Conservation (phyloP, 768 basidiomycete species). For the Suillus placidus region DNA sequence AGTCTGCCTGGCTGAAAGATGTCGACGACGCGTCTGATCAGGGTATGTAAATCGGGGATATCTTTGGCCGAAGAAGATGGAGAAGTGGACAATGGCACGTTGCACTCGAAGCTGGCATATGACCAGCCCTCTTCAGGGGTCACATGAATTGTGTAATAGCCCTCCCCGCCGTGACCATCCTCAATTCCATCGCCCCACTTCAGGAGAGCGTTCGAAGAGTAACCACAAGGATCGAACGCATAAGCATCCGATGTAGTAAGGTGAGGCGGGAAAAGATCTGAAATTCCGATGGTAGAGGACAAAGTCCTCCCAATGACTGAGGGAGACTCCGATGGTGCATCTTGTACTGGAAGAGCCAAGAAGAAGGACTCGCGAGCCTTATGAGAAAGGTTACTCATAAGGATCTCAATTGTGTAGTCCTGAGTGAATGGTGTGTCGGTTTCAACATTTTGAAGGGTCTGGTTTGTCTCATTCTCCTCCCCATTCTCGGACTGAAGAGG, state of each 20-base stretch:
- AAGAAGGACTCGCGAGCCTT: slow-evolving; percentile 80
- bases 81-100: slow-evolving; percentile 67
- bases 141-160: slow-evolving; percentile 98
- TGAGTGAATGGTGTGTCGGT: slow-evolving; percentile 34
- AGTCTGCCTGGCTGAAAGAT: slow-evolving; percentile 92
- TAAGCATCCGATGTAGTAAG: slow-evolving; percentile 90
- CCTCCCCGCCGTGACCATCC: slow-evolving; percentile 56
- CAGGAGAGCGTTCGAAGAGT: slow-evolving; percentile 89
- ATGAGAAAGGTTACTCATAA: slow-evolving; percentile 90
- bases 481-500: slow-evolving; percentile 20
- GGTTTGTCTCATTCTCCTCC: slow-evolving; percentile 15
- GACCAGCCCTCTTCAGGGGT: slow-evolving; percentile 99
- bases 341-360: slow-evolving; percentile 52
- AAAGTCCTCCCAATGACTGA: slow-evolving; percentile 41
- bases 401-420: slow-evolving; percentile 96
- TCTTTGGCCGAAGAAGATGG: slow-evolving; percentile 31
- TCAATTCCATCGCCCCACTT: slow-evolving; percentile 50
- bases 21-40: slow-evolving; percentile 84
- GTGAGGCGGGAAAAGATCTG: slow-evolving; percentile 75
- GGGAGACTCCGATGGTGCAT: slow-evolving; percentile 45
- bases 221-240: slow-evolving; percentile 94
- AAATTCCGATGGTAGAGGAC: slow-evolving; percentile 76
- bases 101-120: slow-evolving; percentile 98
- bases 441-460: slow-evolving; percentile 9
- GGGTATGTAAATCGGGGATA: slow-evolving; percentile 76